These are phyloP conservation scores for Immersiporthe knoxdaviesiana DNA, from an alignment of 2,329 filamentous ascomycete genomes.

Conservation along the genomic window DNA sequence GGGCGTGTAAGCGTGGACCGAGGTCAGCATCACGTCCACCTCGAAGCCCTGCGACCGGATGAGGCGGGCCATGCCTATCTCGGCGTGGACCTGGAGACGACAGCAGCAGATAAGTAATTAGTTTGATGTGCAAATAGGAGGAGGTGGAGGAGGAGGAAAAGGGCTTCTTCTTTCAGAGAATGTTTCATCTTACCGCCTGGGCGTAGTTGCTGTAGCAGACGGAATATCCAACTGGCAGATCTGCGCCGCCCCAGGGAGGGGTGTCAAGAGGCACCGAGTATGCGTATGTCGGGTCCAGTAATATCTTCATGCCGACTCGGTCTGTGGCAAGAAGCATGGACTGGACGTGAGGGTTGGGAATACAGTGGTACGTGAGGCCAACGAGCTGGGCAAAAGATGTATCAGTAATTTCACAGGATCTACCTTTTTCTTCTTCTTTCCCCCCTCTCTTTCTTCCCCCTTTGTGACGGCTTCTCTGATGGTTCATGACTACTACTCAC, in stretches of 20 bases:
- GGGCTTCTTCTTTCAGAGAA: too few species aligned
- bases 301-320: slow-evolving; percentile 37
- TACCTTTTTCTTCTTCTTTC: too few species aligned
- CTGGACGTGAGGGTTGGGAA: slow-evolving; percentile 38
- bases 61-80: slow-evolving; percentile 35
- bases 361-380: slow-evolving; percentile 40
- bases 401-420: too few species aligned
- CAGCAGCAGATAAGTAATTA: background rate
- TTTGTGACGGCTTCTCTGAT: too few species aligned
- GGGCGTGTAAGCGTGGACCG: slow-evolving; percentile 28
- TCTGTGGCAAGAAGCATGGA: slow-evolving; percentile 43
- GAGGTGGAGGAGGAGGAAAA: too few species aligned
- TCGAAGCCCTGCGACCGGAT: slow-evolving; percentile 37
- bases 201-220: slow-evolving; percentile 17
- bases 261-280: slow-evolving; percentile 29
- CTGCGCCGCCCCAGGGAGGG: slow-evolving; percentile 30
- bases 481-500: slow-evolving; percentile 31
- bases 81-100: slow-evolving; percentile 32
- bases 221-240: slow-evolving; percentile 31
- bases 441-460: too few species aligned
- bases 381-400: slow-evolving; percentile 39
- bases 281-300: slow-evolving; percentile 36
- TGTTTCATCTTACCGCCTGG: slow-evolving; percentile 6
- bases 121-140: background rate
- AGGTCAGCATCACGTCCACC: slow-evolving; percentile 39